Evolutionary conservation across 1,284 basidiomycete species (phyloP).

Genomic region (Trichosporon coremiiforme): DNA sequence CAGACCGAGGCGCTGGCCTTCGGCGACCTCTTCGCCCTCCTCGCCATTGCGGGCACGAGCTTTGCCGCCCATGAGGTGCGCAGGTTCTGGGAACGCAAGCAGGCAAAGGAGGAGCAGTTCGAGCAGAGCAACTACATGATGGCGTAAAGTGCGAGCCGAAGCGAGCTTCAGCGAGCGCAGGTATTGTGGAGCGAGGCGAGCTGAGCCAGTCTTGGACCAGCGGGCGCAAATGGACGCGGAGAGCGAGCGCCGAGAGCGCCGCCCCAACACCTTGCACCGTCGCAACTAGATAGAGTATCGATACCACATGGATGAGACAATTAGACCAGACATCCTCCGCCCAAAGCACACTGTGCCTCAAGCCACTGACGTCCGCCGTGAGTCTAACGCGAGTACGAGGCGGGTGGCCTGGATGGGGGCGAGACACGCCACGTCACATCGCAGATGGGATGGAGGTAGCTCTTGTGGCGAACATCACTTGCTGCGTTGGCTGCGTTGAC

Average conservation of each 20-base stretch:
- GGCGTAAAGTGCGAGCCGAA: not conserved
- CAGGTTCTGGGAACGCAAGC: conserved; percentile 70
- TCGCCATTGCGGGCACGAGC: conserved; percentile 70
- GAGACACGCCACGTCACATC: not conserved
- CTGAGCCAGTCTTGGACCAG: too few relatives aligned
- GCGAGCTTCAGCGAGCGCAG: not conserved
- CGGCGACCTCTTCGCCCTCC: conserved; percentile 71
- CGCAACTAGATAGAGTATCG: not conserved
- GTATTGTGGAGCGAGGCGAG: too few relatives aligned
- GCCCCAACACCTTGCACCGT: not conserved
- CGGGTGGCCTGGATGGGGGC: too few relatives aligned
- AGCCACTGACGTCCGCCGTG: not conserved
- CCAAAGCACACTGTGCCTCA: not conserved
- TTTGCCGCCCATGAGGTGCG: conserved; percentile 78
- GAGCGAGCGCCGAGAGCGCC: not conserved
- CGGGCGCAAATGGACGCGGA: too few relatives aligned
- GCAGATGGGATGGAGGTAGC: too few relatives aligned
- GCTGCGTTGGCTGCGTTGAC: too few relatives aligned
- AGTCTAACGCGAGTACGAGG: too few relatives aligned
- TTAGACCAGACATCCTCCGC: not conserved
- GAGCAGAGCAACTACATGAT: conserved; percentile 14
- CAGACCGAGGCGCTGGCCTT: conserved; percentile 79
- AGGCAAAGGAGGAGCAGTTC: conserved; percentile 45
- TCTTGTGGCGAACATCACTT: too few relatives aligned
- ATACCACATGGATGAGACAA: not conserved